Evolutionary conservation across 2,329 filamentous ascomycete genomes (phyloP).

Genomic region (Aspergillus ibericus): DNA sequence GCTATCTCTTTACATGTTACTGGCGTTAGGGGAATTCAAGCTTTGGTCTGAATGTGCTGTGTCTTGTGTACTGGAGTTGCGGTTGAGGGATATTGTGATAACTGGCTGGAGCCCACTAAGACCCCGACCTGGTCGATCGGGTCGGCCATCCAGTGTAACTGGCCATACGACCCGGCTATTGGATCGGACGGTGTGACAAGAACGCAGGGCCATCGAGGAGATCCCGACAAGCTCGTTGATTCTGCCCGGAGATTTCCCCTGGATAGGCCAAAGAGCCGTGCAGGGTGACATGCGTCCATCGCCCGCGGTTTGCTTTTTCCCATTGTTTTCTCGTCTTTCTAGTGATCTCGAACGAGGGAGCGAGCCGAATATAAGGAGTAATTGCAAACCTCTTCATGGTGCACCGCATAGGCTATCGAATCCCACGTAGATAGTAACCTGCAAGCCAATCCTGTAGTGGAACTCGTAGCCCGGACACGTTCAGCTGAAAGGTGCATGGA

Average conservation of each 20-base stretch:
- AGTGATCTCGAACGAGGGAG: background rate
- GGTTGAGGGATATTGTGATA: background rate
- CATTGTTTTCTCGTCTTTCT: background rate
- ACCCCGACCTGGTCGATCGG: background rate
- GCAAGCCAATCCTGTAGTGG: slow-evolving; percentile 1
- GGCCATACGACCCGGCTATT: background rate
- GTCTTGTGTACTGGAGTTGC: background rate
- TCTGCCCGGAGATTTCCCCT: slow-evolving; percentile 8
- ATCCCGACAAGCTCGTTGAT: background rate
- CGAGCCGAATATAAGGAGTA: background rate
- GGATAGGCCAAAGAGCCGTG: slow-evolving; percentile 13
- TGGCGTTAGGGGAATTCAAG: slow-evolving; percentile 15
- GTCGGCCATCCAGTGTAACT: background rate
- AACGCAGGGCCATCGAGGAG: background rate
- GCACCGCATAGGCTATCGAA: background rate
- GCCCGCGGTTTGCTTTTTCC: background rate
- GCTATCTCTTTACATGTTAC: slow-evolving; percentile 15
- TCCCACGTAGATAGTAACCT: background rate
- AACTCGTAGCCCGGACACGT: background rate
- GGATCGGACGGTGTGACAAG: background rate
- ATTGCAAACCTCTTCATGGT: background rate
- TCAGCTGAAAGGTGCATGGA: slow-evolving; percentile 24
- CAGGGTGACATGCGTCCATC: slow-evolving; percentile 3
- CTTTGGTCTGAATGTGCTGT: background rate
- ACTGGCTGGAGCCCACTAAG: background rate